Evolutionary conservation across 345 rosid genomes (phyloP), one percentile per base, ranked within the genome.

Genomic region (Salix koriyanagi): DNA sequence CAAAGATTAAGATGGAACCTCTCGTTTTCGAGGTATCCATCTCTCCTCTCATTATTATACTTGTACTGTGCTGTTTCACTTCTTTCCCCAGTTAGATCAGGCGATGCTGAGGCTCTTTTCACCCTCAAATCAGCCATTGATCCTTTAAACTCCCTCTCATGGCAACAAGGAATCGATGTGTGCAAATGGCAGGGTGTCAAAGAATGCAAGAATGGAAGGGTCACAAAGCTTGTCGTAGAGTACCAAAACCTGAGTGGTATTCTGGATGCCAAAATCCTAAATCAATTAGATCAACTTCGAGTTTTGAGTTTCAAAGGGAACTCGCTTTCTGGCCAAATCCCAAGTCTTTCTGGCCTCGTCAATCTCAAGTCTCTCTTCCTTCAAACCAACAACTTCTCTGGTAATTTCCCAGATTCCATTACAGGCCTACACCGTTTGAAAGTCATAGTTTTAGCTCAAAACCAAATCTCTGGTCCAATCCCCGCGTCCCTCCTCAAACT

Each of bases 281-380:
- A 90, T 70, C 91, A 80, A 44, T 76, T 96, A 64, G 96, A 93
- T 74, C 98, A 93, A 72, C 91, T 96, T 16, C 88, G 99, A 5
- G 99, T 96, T 14, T 74, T 96, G 69, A 96, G 99, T 74, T 89
- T 96, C 85, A 96, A 96, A 75, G 86, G 90, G 2, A 96, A 96
- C 83, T 89, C 92, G 8, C 77, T 96, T 80, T 86, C 96, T 5
- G 99, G 99, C 26, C 80, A 82, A 75, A 83, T 91, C 74, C 98
- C 98, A 8, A 74, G 79, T 65, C 83, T 96, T 60, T 90, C 91
- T 3, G 89, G 88, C 56, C 86, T 96, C 6, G 75, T 82, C 58
- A 96, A 96, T 72, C 98, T 96, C 83, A 96, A 96, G 81, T 85
- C 92, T 18, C 83, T 96, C 67, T 96, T 72, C 76, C 91, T 96